phyloP scores from a whole-genome alignment of 2,329 filamentous ascomycete species.

The Exophiala aquamarina region DNA sequence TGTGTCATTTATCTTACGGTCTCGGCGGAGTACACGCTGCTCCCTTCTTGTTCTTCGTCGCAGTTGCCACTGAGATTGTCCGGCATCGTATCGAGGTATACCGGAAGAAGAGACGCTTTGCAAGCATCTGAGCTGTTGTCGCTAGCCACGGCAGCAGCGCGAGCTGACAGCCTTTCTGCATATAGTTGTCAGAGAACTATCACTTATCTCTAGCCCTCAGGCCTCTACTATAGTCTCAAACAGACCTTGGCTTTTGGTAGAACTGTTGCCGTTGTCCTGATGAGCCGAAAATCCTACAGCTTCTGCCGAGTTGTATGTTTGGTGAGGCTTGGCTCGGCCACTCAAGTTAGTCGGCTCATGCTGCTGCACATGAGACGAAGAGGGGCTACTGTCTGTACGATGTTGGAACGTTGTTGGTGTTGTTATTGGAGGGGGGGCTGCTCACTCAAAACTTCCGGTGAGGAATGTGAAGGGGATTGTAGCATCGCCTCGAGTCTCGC shows the following conservation, averaged over 20 bases:
- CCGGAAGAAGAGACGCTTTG: background rate
- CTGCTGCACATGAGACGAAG: background rate
- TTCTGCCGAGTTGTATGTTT: too few species aligned
- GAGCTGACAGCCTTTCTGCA: too few species aligned
- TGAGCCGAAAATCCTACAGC: too few species aligned
- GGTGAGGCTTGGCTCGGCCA: too few species aligned
- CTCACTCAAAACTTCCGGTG: too few species aligned
- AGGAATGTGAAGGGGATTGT: background rate
- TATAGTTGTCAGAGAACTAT: background rate
- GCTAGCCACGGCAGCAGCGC: too few species aligned
- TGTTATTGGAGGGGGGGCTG: background rate
- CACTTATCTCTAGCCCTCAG: background rate
- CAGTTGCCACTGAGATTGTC: too few species aligned
- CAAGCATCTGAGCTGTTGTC: background rate
- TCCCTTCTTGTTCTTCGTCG: background rate
- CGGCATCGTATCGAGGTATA: background rate
- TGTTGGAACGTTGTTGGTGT: background rate
- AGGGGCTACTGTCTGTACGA: too few species aligned
- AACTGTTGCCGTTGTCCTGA: too few species aligned
- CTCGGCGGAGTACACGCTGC: background rate
- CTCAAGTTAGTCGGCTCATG: too few species aligned
- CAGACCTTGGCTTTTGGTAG: too few species aligned
- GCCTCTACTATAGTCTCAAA: background rate
- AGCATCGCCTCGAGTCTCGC: background rate
- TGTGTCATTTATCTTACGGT: slow-evolving; percentile 27